Evolutionary conservation across 495 filamentous ascomycete species (phyloP), one percentile per base, ranked within the genome.

Genomic region (Podospora anserina): DNA sequence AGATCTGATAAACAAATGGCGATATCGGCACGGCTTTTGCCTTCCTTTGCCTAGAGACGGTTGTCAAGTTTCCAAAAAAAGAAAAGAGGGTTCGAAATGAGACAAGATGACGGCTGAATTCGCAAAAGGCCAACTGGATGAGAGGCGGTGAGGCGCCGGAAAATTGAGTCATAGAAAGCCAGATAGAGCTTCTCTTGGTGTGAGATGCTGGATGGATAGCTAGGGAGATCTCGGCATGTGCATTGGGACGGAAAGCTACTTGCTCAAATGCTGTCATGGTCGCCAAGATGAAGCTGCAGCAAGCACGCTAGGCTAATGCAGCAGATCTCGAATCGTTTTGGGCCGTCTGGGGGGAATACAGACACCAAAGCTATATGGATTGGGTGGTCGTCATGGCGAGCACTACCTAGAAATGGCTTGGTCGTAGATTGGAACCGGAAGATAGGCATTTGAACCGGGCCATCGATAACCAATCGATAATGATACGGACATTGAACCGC

Each of bases 321-420:
- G 63, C 20, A 26, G 63, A 71, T 68, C 66, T 71, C 26, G 67
- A 69, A 61, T 66, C 60, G 34, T 54, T 56, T 60, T 39, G 27
- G 27, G 44, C 19, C 56, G 23, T 20, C 16, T 58, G 18, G 20
- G 56, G 9, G 39, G 23, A 23, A 30, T 23, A 27, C 20, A 28
- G 56, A 27, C 20, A 16, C 1, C 11, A 20, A 5, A 3, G 27
- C 19, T 44, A 44, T 32, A 62, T 32, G n/a, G 27, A 5, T 7
- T 62, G 26, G 16, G 19, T 63, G 58, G n/a, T 28, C 5, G 34
- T 49, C 9, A 7, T 49, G 39, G 9, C 39, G 2, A 49, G 13
- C 23, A 23, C 23, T 23, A 11, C 9, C 39, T 49, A 11, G 9
- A 49, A 49, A 49, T 26, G 15, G 39, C 62, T 26, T 54, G 62